Base-by-base conservation (phyloP, 2,329 filamentous ascomycete species). In the Sclerotinia sclerotiorum region DNA sequence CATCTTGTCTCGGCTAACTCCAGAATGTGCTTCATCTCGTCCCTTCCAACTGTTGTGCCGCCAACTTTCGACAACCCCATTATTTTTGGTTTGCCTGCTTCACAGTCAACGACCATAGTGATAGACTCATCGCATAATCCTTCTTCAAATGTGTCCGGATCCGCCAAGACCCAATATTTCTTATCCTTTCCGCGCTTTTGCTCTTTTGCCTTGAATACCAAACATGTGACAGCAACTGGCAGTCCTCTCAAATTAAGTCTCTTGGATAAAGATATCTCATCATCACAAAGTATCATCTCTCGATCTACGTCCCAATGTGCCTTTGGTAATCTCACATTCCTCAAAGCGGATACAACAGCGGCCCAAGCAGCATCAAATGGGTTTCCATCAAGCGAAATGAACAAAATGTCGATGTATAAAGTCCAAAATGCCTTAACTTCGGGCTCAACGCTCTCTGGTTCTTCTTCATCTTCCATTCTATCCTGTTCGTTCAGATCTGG, bases 401-500 rank as follows among this genome's bases (percentile, higher is more conserved):
- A 95, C 76, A 97, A 86, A n/a, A 97, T 84, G 77, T 98, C 94
- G 72, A 99, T 91, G 79, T 97, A 97, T 27, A 99, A 87, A 13
- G 92, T 89, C 95, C 94, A 99, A 79, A 96, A 98, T 0, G 90
- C 95, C 77, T 91, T 94, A 15, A 94, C 79, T 71, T 88, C 84
- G 10, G 78, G 78, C 48, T 78, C 78, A 65, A 77, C 70, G 4
- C 69, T 68, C 44, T 77, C 75, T 15, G 71, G 70, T 15, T 74
- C 75, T 27, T 70, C 73, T n/a, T 77, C 77, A 8, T 77, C 78
- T 15, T 81, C 79, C 56, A 78, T 80, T 21, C 75, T 77, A 5
- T 83, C 82, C 29, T 84, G 82, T 21, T 83, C 81, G 21, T 80
- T 81, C 35, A 82, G 79, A 24, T 81, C 80, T 82, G 44, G 82